Conservation (phyloP, 331 rosid genomes). For the Pyracantha coccinea region DNA sequence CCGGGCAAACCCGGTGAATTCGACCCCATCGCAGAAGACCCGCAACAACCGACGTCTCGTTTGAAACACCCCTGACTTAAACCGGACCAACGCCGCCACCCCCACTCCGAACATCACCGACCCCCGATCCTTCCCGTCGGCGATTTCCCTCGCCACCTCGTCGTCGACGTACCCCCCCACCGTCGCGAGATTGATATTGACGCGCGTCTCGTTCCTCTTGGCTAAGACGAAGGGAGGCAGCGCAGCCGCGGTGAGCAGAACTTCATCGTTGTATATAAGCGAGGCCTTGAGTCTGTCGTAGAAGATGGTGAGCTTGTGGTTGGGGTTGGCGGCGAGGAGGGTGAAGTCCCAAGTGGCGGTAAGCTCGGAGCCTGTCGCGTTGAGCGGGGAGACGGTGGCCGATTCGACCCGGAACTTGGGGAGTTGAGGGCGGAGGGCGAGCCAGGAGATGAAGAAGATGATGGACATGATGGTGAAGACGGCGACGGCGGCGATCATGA, state of each 20-base stretch:
- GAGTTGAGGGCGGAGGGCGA: constrained; percentile 16
- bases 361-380: constrained; percentile 11
- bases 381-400: constrained; percentile 8
- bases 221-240: constrained; percentile 10
- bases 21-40: constrained; percentile 17
- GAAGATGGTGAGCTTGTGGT: constrained; percentile 8
- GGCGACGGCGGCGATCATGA: neutral
- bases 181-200: neutral
- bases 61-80: neutral
- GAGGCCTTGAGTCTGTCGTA: constrained; percentile 9
- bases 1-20: neutral
- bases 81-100: neutral
- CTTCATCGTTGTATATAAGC: constrained; percentile 6
- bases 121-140: constrained; percentile 5
- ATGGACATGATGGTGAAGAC: neutral
- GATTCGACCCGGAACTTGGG: constrained; percentile 21
- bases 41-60: neutral
- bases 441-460: constrained; percentile 12
- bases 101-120: constrained; percentile 14
- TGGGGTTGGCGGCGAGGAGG: constrained; percentile 20
- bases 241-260: neutral
- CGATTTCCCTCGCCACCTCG: neutral
- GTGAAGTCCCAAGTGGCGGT: constrained; percentile 17
- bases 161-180: neutral
- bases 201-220: neutral